These are phyloP conservation scores for Elongisporangium anandrum DNA, from an alignment of 352 stramenopile genomes.

Conservation along the genomic window DNA sequence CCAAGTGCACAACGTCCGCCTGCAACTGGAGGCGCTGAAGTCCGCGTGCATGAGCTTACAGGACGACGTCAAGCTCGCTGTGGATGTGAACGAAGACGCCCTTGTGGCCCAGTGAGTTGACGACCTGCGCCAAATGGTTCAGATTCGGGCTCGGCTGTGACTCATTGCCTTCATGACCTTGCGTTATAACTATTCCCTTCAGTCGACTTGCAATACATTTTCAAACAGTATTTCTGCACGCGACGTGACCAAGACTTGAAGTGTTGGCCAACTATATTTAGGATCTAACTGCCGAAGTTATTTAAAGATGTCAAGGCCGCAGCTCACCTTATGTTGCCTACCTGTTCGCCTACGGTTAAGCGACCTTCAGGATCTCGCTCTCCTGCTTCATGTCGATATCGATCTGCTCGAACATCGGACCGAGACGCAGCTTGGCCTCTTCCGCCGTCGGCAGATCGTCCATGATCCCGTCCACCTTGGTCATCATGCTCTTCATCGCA, in stretches of 20 bases:
- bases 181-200: too few relatives aligned
- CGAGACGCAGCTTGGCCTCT: neutral
- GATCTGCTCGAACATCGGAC: neutral
- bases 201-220: too few relatives aligned
- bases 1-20: neutral
- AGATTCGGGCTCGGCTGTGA: too few relatives aligned
- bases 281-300: too few relatives aligned
- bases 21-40: neutral
- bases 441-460: neutral
- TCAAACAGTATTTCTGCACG: too few relatives aligned
- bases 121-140: neutral
- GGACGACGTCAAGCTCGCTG: neutral
- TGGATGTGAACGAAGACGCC: neutral
- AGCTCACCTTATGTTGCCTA: too few relatives aligned
- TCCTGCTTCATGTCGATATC: neutral
- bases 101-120: neutral
- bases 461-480: neutral
- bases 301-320: too few relatives aligned
- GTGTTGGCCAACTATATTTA: too few relatives aligned
- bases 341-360: too few relatives aligned
- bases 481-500: neutral
- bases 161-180: too few relatives aligned
- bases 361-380: too few relatives aligned
- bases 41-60: neutral
- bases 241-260: too few relatives aligned